Evolutionary conservation across 305 asterid genomes (phyloP).

Genomic region (Caryopteris hybrid): DNA sequence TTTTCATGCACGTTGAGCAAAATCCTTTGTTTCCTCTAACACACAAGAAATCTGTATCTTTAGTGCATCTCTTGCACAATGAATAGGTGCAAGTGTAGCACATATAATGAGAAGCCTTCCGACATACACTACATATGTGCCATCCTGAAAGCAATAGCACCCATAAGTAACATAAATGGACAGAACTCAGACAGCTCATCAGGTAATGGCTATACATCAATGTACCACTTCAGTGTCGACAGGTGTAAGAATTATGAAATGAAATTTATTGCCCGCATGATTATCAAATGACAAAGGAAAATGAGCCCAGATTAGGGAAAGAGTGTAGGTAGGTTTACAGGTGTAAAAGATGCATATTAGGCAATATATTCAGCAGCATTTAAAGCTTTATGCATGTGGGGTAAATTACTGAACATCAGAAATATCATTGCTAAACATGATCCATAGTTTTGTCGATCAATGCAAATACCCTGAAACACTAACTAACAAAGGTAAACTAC

Average conservation of each 20-base stretch:
- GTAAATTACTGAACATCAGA: slow-evolving; percentile 2
- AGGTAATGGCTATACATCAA: neutral
- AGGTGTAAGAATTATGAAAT: neutral
- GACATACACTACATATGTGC: slow-evolving; percentile 96
- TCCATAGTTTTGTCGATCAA: neutral
- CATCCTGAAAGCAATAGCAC: slow-evolving; percentile 67
- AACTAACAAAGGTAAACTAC: too few relatives aligned
- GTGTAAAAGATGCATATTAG: neutral
- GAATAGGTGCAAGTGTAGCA: slow-evolving; percentile 97
- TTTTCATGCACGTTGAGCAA: slow-evolving; percentile 87
- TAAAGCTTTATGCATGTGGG: neutral
- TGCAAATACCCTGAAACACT: neutral
- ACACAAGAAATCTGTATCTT: slow-evolving; percentile 54
- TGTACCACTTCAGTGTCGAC: neutral
- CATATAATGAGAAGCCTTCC: slow-evolving; percentile 64
- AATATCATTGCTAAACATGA: neutral
- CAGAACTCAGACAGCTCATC: slow-evolving; percentile 10
- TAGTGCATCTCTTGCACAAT: slow-evolving; percentile 83
- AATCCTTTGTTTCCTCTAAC: slow-evolving; percentile 89
- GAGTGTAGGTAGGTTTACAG: neutral
- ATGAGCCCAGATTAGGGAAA: neutral
- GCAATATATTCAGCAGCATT: neutral
- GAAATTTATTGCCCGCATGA: neutral
- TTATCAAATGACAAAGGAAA: neutral
- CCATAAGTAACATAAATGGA: slow-evolving; percentile 20